Percentiles rank a stretch among this genome's conserved stretches.
Conservation (phyloP, 441 rosid species). For the Lepidium campestre region DNA sequence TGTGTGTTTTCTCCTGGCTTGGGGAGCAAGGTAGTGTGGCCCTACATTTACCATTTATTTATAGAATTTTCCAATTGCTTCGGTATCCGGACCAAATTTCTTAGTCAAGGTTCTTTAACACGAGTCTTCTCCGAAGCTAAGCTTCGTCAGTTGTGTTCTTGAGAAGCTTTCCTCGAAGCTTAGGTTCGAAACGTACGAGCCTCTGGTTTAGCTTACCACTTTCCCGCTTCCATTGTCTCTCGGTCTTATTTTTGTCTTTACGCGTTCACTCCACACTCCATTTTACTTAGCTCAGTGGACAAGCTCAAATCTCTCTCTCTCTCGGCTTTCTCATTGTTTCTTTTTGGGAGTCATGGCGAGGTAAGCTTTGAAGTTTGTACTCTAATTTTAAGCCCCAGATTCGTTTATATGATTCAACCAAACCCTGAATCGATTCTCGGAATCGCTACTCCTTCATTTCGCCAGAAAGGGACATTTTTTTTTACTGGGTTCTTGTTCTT, state of each 20-base stretch:
- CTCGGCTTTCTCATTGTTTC: neutral
- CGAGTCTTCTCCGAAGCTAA: slow-evolving; percentile 18
- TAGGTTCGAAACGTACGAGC: slow-evolving; percentile 23
- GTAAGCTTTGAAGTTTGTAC: slow-evolving; percentile 28
- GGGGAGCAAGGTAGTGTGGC: slow-evolving; percentile 47
- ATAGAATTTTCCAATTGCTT: slow-evolving; percentile 27
- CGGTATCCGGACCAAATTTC: slow-evolving; percentile 18
- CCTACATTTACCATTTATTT: slow-evolving; percentile 16
- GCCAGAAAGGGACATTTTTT: neutral
- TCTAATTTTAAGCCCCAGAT: neutral
- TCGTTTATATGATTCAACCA: neutral
- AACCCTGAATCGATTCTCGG: neutral
- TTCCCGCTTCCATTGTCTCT: slow-evolving; percentile 53
- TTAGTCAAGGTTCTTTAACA: slow-evolving; percentile 30
- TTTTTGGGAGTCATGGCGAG: slow-evolving; percentile 43
- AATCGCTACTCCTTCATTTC: neutral
- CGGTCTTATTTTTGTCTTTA: slow-evolving; percentile 17
- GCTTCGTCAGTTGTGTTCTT: slow-evolving; percentile 6
- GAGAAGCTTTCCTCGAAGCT: slow-evolving; percentile 28
- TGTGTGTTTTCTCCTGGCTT: slow-evolving; percentile 37
- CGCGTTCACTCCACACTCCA: slow-evolving; percentile 20
- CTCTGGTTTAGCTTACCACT: slow-evolving; percentile 9
- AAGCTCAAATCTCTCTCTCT: slow-evolving; percentile 15
- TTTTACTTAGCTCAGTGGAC: slow-evolving; percentile 39
- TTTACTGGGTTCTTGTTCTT: neutral